Conservation (phyloP, 495 filamentous ascomycete species). For the Annulohypoxylon stygium region DNA sequence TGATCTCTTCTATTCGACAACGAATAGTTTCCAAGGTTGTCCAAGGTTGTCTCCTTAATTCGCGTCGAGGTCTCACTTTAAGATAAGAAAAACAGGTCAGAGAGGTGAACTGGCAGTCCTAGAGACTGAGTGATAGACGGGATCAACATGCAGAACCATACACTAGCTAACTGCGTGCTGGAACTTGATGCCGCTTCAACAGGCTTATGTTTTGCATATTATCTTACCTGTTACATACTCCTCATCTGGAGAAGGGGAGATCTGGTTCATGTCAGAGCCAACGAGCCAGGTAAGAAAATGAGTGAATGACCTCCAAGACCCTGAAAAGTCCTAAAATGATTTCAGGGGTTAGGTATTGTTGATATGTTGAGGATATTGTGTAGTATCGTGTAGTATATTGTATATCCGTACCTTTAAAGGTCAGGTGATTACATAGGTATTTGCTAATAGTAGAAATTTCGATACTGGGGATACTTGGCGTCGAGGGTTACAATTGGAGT, state of each 20-base stretch:
- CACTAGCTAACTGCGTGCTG: slow-evolving; percentile 5
- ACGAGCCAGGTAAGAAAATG: slow-evolving; percentile 2
- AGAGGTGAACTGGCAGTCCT: slow-evolving; percentile 24
- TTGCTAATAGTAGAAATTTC: not conserved
- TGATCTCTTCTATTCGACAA: slow-evolving; percentile 25
- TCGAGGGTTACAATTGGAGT: not conserved
- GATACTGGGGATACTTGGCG: slow-evolving; percentile 6
- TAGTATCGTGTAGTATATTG: not conserved
- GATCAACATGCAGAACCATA: slow-evolving; percentile 27
- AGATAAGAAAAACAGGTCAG: slow-evolving; percentile 3
- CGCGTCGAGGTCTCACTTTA: slow-evolving; percentile 18
- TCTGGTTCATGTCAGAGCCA: slow-evolving; percentile 8
- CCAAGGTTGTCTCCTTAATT: not conserved
- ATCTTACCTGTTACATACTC: slow-evolving; percentile 12
- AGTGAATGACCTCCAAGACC: not conserved
- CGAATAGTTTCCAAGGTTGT: too few relatives aligned
- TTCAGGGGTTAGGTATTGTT: not conserved
- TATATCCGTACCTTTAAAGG: slow-evolving; percentile 5
- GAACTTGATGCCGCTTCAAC: slow-evolving; percentile 27
- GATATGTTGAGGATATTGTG: slow-evolving; percentile 3
- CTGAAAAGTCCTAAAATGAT: not conserved
- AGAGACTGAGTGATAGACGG: slow-evolving; percentile 30
- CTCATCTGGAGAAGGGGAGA: slow-evolving; percentile 23
- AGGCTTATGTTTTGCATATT: slow-evolving; percentile 41
- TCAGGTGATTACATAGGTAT: slow-evolving; percentile 19